A percentile compares a stretch with the other conserved stretches of the same genome.
Evolutionary conservation across 176 grass and related monocot genomes (phyloP).

Genomic region (Guadua angustifolia): DNA sequence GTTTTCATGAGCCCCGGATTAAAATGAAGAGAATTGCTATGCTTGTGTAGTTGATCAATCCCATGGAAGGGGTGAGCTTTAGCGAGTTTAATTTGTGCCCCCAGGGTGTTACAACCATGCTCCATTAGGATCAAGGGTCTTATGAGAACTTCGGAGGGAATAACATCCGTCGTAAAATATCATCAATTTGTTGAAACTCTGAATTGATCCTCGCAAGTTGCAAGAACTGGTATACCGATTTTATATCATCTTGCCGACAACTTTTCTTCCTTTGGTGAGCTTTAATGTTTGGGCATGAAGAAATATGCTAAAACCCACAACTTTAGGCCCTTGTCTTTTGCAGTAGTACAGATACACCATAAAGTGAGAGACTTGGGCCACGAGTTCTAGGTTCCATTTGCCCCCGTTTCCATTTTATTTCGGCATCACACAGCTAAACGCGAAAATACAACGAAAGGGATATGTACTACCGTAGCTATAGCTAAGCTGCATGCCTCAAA

Average conservation of each 20-base stretch:
- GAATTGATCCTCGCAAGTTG: not conserved
- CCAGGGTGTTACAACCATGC: not conserved
- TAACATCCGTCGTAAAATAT: not conserved
- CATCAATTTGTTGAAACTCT: not conserved
- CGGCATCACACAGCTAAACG: not conserved
- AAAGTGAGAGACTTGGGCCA: not conserved
- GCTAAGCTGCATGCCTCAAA: not conserved
- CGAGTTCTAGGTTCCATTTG: not conserved
- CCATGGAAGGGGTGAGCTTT: not conserved
- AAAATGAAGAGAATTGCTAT: no score
- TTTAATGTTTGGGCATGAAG: not conserved
- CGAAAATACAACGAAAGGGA: not conserved
- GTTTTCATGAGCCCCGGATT: no score
- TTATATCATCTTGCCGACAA: not conserved
- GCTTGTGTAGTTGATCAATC: no score
- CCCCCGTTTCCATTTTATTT: not conserved
- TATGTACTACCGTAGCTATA: not conserved
- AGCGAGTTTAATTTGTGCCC: not conserved
- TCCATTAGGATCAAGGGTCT: not conserved
- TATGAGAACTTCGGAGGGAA: not conserved
- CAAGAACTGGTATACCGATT: not conserved
- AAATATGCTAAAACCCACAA: slow-evolving; percentile 4
- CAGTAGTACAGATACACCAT: slow-evolving; percentile 5
- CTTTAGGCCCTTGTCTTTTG: not conserved
- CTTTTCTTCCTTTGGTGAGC: not conserved